Conservation (phyloP, 2,329 filamentous ascomycete species). For the Neonectria hederae region DNA sequence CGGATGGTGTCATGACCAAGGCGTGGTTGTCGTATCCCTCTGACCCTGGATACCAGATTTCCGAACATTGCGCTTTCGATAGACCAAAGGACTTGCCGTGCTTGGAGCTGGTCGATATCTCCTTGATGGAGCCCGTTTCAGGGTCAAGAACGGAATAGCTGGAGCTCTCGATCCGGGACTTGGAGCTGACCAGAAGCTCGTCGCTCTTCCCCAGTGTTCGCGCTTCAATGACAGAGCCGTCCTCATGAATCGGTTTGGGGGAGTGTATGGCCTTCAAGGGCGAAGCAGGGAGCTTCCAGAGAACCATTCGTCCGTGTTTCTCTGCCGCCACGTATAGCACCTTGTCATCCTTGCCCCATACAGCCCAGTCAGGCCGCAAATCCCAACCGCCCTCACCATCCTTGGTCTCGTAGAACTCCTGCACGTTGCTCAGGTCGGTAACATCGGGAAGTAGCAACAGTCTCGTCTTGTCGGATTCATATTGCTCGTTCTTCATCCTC, state of each 20-base stretch:
- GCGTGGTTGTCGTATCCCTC: constrained; percentile 74
- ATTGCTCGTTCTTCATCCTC: constrained; percentile 78
- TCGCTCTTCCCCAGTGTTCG: constrained; percentile 58
- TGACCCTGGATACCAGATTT: constrained; percentile 75
- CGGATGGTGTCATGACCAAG: constrained; percentile 70
- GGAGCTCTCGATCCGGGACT: constrained; percentile 77
- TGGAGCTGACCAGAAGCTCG: constrained; percentile 71
- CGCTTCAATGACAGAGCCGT: constrained; percentile 65
- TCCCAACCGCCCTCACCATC: constrained; percentile 74
- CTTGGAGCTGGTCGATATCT: constrained; percentile 72
- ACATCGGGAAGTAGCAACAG: constrained; percentile 73
- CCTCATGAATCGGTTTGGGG: constrained; percentile 60
- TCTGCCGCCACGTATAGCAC: constrained; percentile 80
- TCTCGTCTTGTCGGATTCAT: constrained; percentile 79
- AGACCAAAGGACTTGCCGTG: constrained; percentile 74
- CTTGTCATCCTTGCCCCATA: constrained; percentile 67
- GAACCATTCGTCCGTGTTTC: constrained; percentile 67
- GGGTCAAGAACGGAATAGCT: constrained; percentile 70
- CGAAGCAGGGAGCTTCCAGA: constrained; percentile 70
- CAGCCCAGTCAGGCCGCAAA: constrained; percentile 62
- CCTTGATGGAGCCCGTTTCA: constrained; percentile 45
- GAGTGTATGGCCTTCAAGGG: constrained; percentile 58
- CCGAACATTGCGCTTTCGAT: constrained; percentile 68
- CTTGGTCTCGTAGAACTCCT: constrained; percentile 69
- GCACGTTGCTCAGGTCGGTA: constrained; percentile 63